Base-by-base conservation (phyloP, 2,329 filamentous ascomycete genomes). In the Pseudocercospora crystallina region DNA sequence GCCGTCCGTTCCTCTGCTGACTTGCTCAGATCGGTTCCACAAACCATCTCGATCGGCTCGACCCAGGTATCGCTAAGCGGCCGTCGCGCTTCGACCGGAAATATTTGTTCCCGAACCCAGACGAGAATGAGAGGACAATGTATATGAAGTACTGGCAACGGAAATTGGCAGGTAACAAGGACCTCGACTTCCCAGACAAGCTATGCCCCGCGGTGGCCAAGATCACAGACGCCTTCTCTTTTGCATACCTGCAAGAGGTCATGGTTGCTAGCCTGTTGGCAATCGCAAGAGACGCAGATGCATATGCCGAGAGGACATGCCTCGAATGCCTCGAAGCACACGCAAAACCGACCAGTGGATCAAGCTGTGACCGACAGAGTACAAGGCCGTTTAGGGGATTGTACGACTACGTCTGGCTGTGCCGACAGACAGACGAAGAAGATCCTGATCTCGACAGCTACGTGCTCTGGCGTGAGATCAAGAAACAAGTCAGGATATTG, bases 171-270 rank as follows among this genome's bases (percentile, higher is more conserved):
- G 69, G 74, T 57, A 85, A 83, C 65, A 72, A 80, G 53, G 74
- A 78, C 8, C 71, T 87, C 35, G 77, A 81, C 5, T 86, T 87
- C 58, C 82, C 83, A 0, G 75, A 81, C 61, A 71, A 74, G 53
- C 73, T 87, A 4, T 82, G 79, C 62, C 61, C 64, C 1, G 77
- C 79, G n/a, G 78, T 86, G 53, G 83, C 84, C 2, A 73, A 74
- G 8, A 82, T 85, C 53, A 87, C 83, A 0, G 69, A 79, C 20
- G 76, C 76, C n/a, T 87, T 87, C 66, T 84, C 80, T 57, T 87
- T 87, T 63, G 84, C 84, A 0, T 87, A 86, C 62, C 78, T 87
- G 67, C 83, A 87, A 62, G 84, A 87, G 65, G 83, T 81, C 0
- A 87, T 87, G 62, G 81, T 87, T 0, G 82, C 82, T 1, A 77